Percentiles rank a stretch among this genome's conserved stretches.
Evolutionary conservation across 2,329 filamentous ascomycete species (phyloP).

Genomic region (Fusarium haematococcum): DNA sequence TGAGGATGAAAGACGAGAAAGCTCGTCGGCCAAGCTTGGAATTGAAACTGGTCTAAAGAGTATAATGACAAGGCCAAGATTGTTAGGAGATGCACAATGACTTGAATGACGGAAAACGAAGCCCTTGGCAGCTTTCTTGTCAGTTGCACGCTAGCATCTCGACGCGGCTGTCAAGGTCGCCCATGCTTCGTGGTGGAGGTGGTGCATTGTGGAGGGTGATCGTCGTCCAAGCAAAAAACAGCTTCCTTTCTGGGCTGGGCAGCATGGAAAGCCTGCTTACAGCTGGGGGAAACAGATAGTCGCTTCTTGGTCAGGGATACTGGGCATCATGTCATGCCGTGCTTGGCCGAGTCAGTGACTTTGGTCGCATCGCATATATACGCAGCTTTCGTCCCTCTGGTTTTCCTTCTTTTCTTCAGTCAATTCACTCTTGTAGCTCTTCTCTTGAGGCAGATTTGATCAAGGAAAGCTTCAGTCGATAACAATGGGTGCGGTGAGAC

Average conservation of each 20-base stretch:
- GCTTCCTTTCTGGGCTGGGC: conserved; percentile 31
- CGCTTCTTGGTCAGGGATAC: not conserved
- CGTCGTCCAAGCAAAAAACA: conserved; percentile 16
- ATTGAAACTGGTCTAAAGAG: not conserved
- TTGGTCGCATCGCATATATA: conserved; percentile 6
- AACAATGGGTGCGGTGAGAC: conserved; percentile 44
- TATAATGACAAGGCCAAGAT: not conserved
- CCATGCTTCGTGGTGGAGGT: conserved; percentile 1
- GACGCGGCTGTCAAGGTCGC: not conserved
- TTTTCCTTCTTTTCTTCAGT: not conserved
- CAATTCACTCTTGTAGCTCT: conserved; percentile 7
- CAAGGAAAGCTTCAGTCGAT: conserved; percentile 1
- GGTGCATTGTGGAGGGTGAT: conserved; percentile 15
- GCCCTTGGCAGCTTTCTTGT: not conserved
- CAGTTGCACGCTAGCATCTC: not conserved
- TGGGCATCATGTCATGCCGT: conserved; percentile 30
- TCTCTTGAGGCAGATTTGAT: not conserved
- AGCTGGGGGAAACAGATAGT: not conserved
- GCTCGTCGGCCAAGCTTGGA: not conserved
- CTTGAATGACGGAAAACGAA: not conserved
- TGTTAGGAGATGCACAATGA: not conserved
- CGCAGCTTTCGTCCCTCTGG: conserved; percentile 2
- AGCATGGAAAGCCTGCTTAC: conserved; percentile 25
- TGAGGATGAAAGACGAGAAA: not conserved
- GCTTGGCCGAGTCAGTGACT: conserved; percentile 24